Conservation (phyloP, 768 basidiomycete species). For the Boletus vinaceobasis region DNA sequence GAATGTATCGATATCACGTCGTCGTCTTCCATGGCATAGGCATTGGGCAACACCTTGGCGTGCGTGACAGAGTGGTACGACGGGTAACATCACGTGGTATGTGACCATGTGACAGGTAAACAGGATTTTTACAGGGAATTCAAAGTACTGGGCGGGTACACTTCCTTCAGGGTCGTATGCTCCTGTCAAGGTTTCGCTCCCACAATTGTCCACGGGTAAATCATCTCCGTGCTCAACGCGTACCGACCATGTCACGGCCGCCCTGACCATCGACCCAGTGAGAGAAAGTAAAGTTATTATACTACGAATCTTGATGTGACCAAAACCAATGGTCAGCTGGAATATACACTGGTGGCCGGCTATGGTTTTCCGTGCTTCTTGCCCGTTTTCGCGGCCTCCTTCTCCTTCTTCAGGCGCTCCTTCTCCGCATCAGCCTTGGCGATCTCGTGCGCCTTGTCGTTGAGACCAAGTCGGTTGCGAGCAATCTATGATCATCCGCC, state of each 20-base stretch:
- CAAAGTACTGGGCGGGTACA: neutral
- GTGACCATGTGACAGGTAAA: constrained; percentile 1
- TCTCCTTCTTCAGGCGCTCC: constrained; percentile 56
- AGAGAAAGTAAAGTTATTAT: neutral
- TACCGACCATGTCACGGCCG: neutral
- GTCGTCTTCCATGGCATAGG: constrained; percentile 28
- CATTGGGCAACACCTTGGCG: neutral
- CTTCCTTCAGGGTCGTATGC: constrained; percentile 1
- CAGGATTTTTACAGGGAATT: neutral
- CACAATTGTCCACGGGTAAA: constrained; percentile 10
- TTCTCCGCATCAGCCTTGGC: constrained; percentile 65
- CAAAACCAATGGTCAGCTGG: neutral
- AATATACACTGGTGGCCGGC: constrained; percentile 1
- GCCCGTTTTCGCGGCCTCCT: constrained; percentile 45
- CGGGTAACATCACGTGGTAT: constrained; percentile 27
- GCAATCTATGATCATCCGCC: constrained; percentile 58
- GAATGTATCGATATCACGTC: constrained; percentile 35
- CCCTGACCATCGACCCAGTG: neutral
- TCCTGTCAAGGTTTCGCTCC: constrained; percentile 6
- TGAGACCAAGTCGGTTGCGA: constrained; percentile 86
- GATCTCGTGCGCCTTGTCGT: constrained; percentile 79
- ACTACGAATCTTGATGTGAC: neutral
- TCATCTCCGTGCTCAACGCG: constrained; percentile 12
- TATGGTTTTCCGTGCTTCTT: constrained; percentile 36
- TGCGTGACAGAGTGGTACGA: constrained; percentile 24